phyloP scores from a whole-genome alignment of 345 rosid species.

The Rhizophora mangle region DNA sequence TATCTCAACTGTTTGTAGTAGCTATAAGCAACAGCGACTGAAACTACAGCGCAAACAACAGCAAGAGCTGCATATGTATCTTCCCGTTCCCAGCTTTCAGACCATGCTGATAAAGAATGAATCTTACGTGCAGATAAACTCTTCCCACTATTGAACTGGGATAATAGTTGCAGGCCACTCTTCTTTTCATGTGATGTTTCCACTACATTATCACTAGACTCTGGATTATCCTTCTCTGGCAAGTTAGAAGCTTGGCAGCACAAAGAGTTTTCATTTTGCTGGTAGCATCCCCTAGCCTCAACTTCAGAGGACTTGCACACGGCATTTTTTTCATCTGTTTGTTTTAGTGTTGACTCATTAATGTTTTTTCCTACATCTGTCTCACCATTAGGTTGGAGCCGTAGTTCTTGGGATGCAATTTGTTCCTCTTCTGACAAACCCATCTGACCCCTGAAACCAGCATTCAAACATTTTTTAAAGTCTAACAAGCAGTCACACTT shows the following conservation, averaged over 20 bases:
- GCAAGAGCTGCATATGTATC: constrained; percentile 84
- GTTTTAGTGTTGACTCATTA: constrained; percentile 29
- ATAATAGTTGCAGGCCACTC: constrained; percentile 34
- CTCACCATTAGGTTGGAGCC: constrained; percentile 48
- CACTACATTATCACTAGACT: constrained; percentile 19
- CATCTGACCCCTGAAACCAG: constrained; percentile 75
- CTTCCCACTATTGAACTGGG: constrained; percentile 39
- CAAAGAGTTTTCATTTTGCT: constrained; percentile 50
- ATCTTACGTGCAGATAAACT: constrained; percentile 34
- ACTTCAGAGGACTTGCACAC: constrained; percentile 28
- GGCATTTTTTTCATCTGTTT: constrained; percentile 18
- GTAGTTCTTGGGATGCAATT: constrained; percentile 50
- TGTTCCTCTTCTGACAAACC: constrained; percentile 71
- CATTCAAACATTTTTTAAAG: background rate
- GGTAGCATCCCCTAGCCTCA: constrained; percentile 55
- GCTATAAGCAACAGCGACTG: constrained; percentile 68
- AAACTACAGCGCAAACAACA: constrained; percentile 70
- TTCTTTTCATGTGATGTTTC: constrained; percentile 43
- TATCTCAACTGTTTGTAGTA: constrained; percentile 59
- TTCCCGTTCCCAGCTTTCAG: constrained; percentile 83
- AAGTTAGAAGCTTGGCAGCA: constrained; percentile 44
- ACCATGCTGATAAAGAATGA: constrained; percentile 61
- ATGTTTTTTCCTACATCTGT: constrained; percentile 21
- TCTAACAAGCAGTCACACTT: background rate
- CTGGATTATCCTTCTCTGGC: constrained; percentile 25